A percentile compares a stretch with the other conserved stretches of the same genome.
Conservation (phyloP, 768 basidiomycete species). For the Serpula lacrymans region DNA sequence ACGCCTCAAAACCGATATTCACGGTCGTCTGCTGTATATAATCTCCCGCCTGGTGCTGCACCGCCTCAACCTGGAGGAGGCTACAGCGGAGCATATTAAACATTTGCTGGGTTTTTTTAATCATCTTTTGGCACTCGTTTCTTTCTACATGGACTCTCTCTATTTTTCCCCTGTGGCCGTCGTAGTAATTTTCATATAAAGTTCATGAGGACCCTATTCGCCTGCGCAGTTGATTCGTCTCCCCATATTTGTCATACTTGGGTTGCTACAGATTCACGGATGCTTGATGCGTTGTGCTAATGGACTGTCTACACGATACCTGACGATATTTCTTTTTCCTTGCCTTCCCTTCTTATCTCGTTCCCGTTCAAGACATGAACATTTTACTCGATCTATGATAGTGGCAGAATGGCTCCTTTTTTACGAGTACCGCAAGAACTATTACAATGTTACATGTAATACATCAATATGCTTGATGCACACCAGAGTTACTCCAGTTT, state of each 20-base stretch:
- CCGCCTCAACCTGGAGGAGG: conserved; percentile 46
- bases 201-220: no score
- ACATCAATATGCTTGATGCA: no score
- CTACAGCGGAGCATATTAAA: conserved; percentile 9
- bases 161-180: conserved; percentile 7
- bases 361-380: no score
- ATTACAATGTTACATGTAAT: no score
- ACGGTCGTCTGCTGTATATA: conserved; percentile 47
- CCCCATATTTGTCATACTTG: not conserved
- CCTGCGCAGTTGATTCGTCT: no score
- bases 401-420: no score
- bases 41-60: conserved; percentile 74
- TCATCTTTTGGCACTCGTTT: no score
- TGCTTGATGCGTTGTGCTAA: conserved; percentile 5
- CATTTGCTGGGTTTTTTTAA: no score
- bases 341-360: not conserved
- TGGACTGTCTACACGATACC: conserved; percentile 4
- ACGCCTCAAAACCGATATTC: conserved; percentile 70
- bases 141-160: not conserved
- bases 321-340: conserved; percentile 2
- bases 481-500: no score
- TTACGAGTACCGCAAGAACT: no score
- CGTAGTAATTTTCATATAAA: not conserved
- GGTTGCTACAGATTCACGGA: conserved; percentile 3
- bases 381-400: no score